Conservation (phyloP, 2,329 filamentous ascomycete species). For the Colletotrichum australisinense region DNA sequence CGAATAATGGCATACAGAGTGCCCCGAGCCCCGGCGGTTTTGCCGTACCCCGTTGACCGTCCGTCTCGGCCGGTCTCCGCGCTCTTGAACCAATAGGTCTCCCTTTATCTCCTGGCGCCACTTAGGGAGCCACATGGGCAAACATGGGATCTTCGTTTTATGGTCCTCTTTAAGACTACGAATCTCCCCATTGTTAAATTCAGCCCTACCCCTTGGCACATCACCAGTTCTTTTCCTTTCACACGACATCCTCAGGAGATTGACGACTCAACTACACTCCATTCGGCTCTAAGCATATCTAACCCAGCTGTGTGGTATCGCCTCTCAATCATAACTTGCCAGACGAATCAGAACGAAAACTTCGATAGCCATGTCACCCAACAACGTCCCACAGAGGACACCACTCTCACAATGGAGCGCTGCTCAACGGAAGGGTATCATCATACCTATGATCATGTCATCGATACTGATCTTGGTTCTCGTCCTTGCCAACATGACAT, state of each 20-base stretch:
- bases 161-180: background rate
- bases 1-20: background rate
- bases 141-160: background rate
- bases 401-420: slow-evolving; percentile 19
- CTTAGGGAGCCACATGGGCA: background rate
- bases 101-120: background rate
- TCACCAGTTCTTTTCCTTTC: background rate
- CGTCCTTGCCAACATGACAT: slow-evolving; percentile 36
- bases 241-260: background rate
- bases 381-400: background rate
- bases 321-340: too few species aligned
- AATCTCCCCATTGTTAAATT: background rate
- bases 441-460: slow-evolving; percentile 15
- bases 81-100: background rate
- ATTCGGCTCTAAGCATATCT: background rate
- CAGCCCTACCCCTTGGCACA: background rate
- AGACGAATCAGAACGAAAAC: background rate
- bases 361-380: background rate
- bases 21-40: background rate
- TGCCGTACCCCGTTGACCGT: background rate
- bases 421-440: background rate
- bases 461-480: slow-evolving; percentile 21
- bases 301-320: background rate
- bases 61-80: slow-evolving; percentile 6
- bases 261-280: too few species aligned